Percentiles rank a stretch among this genome's conserved stretches.
phyloP scores from a whole-genome alignment of 768 basidiomycete genomes.

The Termitomyces sp. region DNA sequence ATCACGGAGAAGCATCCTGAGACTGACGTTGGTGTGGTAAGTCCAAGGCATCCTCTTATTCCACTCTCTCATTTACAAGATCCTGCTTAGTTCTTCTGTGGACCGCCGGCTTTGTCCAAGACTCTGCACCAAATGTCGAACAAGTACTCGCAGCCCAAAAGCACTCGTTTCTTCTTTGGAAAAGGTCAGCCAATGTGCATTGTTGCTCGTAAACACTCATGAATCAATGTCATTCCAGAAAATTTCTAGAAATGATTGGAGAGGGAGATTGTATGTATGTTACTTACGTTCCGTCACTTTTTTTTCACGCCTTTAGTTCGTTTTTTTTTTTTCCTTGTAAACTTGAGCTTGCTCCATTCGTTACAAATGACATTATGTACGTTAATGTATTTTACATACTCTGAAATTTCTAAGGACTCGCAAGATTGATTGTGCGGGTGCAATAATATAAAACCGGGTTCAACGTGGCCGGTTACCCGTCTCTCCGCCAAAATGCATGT shows the following conservation, averaged over 20 bases:
- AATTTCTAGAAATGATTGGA: slow-evolving; percentile 27
- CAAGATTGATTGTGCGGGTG: neutral
- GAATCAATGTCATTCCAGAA: slow-evolving; percentile 16
- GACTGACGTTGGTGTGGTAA: slow-evolving; percentile 84
- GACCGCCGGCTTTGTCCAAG: slow-evolving; percentile 65
- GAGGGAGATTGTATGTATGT: neutral
- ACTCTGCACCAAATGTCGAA: slow-evolving; percentile 76
- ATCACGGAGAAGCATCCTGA: slow-evolving; percentile 80
- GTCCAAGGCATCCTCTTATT: slow-evolving; percentile 15
- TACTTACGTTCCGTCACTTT: neutral
- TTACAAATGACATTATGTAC: neutral
- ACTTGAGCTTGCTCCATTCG: slow-evolving; percentile 6
- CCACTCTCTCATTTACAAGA: neutral
- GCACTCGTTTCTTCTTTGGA: slow-evolving; percentile 87
- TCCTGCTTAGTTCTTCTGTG: slow-evolving; percentile 70
- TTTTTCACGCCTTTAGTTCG: neutral
- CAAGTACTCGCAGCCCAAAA: slow-evolving; percentile 74
- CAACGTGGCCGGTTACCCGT: slow-evolving; percentile 3
- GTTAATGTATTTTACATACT: neutral
- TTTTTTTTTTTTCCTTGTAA: neutral
- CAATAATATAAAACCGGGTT: slow-evolving; percentile 1
- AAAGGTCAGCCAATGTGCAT: slow-evolving; percentile 48
- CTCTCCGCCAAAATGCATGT: slow-evolving; percentile 12
- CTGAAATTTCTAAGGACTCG: neutral
- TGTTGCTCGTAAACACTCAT: neutral